A percentile compares a stretch with the other conserved stretches of the same genome.
Conservation (phyloP, 208 protist genomes). For the Leptomonas seymouri region DNA sequence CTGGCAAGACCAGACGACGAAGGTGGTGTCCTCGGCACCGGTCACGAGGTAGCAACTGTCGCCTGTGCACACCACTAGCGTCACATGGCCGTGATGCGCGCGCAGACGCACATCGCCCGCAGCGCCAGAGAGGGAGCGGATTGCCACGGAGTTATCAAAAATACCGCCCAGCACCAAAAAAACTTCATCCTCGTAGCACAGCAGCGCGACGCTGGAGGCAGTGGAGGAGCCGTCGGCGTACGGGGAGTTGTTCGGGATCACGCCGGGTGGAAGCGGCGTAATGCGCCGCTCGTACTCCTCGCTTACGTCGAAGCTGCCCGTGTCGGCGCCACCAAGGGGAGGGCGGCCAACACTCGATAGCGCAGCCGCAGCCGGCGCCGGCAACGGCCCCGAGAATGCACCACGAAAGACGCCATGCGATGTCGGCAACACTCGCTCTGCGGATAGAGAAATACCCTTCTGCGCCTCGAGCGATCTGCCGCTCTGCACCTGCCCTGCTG, state of each 20-base stretch:
- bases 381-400: background rate
- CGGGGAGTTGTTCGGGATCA: constrained; percentile 51
- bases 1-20: constrained; percentile 85
- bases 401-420: background rate
- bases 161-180: constrained; percentile 83
- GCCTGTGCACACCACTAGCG: constrained; percentile 58
- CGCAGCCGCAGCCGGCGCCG: background rate
- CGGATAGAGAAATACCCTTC: background rate
- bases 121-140: constrained; percentile 54
- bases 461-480: constrained; percentile 8
- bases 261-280: constrained; percentile 52
- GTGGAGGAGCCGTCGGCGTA: constrained; percentile 61
- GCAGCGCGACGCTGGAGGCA: constrained; percentile 53
- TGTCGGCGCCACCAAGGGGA: constrained; percentile 14
- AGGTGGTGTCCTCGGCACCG: constrained; percentile 90
- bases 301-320: constrained; percentile 62
- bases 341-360: background rate
- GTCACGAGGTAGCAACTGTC: constrained; percentile 87
- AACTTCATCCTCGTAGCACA: constrained; percentile 66
- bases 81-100: constrained; percentile 79
- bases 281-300: constrained; percentile 68
- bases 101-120: constrained; percentile 62
- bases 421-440: background rate
- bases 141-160: constrained; percentile 81
- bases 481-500: background rate